Percentiles rank a stretch among this genome's conserved stretches.
Conservation (phyloP, 371 early-diverging fungal genomes). For the Rhizopus microsporus region DNA sequence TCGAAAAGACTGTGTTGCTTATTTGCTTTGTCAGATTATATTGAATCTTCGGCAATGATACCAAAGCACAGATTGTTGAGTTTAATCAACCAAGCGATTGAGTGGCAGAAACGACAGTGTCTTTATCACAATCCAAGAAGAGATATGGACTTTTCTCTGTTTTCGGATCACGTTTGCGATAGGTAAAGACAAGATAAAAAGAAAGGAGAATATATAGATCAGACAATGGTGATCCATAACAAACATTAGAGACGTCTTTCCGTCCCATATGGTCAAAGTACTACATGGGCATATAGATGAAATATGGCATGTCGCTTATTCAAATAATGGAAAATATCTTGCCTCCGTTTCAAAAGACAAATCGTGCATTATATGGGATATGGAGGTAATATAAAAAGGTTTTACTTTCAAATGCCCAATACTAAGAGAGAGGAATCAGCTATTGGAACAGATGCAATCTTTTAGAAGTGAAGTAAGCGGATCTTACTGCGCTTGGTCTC, state of each 20-base stretch:
- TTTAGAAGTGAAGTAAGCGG: slow-evolving; percentile 63
- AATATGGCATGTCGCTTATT: slow-evolving; percentile 94
- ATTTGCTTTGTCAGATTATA: slow-evolving; percentile 48
- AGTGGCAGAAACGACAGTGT: slow-evolving; percentile 76
- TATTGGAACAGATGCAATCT: slow-evolving; percentile 41
- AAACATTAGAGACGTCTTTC: slow-evolving; percentile 18
- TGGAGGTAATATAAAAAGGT: slow-evolving; percentile 46
- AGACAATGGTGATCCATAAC: neutral
- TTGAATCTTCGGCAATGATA: slow-evolving; percentile 85
- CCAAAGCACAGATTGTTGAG: slow-evolving; percentile 80
- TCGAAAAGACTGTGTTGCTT: neutral
- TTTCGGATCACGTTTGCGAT: slow-evolving; percentile 77
- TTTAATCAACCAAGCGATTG: slow-evolving; percentile 80
- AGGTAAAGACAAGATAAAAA: slow-evolving; percentile 42
- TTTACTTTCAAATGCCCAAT: neutral
- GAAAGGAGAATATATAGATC: neutral
- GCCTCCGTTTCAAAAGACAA: slow-evolving; percentile 92
- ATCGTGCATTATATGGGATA: slow-evolving; percentile 86
- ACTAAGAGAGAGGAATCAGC: neutral
- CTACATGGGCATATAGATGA: slow-evolving; percentile 87
- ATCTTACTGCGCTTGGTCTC: slow-evolving; percentile 90
- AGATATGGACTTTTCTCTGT: slow-evolving; percentile 57
- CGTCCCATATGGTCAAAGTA: slow-evolving; percentile 55
- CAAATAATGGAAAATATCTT: slow-evolving; percentile 79
- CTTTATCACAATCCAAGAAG: slow-evolving; percentile 79